Conservation (phyloP, 768 basidiomycete species). For the Suillus sp. region DNA sequence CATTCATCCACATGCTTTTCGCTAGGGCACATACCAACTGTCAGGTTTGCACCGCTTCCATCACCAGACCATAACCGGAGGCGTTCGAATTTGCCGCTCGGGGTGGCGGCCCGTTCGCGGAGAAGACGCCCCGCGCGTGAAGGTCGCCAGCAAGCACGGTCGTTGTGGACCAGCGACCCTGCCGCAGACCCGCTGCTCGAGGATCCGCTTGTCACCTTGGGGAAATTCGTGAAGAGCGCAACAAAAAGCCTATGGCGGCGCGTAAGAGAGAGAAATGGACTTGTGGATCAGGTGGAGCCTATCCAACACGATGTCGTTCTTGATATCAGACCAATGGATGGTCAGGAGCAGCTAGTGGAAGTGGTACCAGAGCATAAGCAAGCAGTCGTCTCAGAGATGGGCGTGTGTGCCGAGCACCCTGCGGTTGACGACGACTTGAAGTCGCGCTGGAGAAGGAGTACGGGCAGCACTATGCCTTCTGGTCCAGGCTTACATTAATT, state of each 20-base stretch:
- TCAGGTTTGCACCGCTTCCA: conserved; percentile 65
- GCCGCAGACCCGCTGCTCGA: conserved; percentile 37
- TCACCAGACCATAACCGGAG: conserved; percentile 51
- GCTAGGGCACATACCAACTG: conserved; percentile 29
- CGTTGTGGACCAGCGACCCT: conserved; percentile 26
- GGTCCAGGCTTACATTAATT: conserved; percentile 46
- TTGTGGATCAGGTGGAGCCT: conserved; percentile 16
- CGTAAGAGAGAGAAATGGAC: conserved; percentile 41
- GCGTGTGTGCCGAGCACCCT: conserved; percentile 23
- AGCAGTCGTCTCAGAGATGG: not conserved
- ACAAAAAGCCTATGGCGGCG: conserved; percentile 44
- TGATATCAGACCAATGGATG: conserved; percentile 30
- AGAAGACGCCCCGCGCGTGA: conserved; percentile 23
- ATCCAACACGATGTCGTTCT: conserved; percentile 16
- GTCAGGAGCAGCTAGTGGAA: conserved; percentile 25
- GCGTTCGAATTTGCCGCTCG: conserved; percentile 51
- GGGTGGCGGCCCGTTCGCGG: conserved; percentile 48
- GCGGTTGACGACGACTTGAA: conserved; percentile 14
- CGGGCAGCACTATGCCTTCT: conserved; percentile 21
- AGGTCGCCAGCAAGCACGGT: conserved; percentile 24
- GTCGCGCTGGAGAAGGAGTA: conserved; percentile 25
- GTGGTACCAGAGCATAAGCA: not conserved
- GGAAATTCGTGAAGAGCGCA: conserved; percentile 53
- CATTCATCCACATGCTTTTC: conserved; percentile 22
- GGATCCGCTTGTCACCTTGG: conserved; percentile 51